Evolutionary conservation across 305 asterid species (phyloP).

Genomic region (Caryopteris hybrid): DNA sequence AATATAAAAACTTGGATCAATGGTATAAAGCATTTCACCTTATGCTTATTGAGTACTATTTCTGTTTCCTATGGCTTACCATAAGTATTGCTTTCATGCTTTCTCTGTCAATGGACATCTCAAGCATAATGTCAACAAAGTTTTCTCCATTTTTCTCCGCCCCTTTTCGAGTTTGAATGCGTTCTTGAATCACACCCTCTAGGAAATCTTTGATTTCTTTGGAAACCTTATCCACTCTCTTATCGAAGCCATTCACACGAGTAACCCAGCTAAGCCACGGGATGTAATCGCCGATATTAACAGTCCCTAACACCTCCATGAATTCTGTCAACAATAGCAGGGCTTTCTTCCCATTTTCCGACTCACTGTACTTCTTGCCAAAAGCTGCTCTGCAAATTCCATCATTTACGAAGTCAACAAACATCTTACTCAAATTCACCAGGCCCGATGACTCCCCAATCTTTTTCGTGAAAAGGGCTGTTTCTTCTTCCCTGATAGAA

Average conservation of each 20-base stretch:
- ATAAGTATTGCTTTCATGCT: neutral
- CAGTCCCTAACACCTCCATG: neutral
- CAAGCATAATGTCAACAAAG: no score
- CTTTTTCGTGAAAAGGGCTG: no score
- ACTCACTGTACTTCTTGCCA: no score
- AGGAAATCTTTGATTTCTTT: neutral
- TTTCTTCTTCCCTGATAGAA: no score
- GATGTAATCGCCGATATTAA: neutral
- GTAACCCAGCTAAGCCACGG: neutral
- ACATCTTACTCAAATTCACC: no score
- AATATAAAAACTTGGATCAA: no score
- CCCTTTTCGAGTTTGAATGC: neutral
- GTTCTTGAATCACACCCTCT: neutral
- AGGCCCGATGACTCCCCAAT: neutral
- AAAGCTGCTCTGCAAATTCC: no score
- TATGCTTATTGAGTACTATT: no score
- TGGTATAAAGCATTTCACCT: no score
- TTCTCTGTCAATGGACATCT: neutral
- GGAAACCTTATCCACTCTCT: neutral
- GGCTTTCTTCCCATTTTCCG: neutral
- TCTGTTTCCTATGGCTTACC: neutral
- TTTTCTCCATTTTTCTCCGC: no score
- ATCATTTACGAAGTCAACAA: neutral
- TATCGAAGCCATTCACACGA: neutral
- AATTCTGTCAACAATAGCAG: neutral